Percentiles rank a stretch among this genome's conserved stretches.
Conservation (phyloP, 495 filamentous ascomycete genomes). For the Apodospora peruviana region DNA sequence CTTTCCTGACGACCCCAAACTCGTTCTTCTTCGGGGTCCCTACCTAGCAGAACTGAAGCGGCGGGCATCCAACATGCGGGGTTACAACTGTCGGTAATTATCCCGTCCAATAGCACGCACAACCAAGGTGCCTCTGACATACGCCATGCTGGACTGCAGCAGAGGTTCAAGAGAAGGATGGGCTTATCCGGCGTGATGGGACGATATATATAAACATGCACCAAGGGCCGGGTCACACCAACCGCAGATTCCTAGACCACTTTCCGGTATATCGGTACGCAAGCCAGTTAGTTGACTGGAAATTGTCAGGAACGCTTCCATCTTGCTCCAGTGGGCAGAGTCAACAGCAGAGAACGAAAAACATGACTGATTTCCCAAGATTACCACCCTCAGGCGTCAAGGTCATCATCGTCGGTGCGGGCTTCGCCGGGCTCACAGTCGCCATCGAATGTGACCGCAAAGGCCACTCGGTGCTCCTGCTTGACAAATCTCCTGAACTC, state of each 20-base stretch:
- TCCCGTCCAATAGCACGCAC: background rate
- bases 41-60: no score
- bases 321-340: no score
- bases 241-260: no score
- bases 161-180: background rate
- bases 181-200: no score
- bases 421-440: constrained; percentile 46
- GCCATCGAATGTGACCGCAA: constrained; percentile 59
- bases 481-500: constrained; percentile 41
- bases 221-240: no score
- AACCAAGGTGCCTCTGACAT: background rate
- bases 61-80: background rate
- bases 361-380: constrained; percentile 21
- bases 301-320: no score
- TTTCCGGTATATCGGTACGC: no score
- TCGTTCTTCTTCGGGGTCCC: no score
- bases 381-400: constrained; percentile 39
- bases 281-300: no score
- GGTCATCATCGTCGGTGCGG: constrained; percentile 39
- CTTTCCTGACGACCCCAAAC: no score
- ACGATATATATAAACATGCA: no score
- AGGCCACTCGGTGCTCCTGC: constrained; percentile 46
- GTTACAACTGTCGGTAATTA: background rate
- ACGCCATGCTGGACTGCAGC: constrained; percentile 11
- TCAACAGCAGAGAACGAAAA: no score